A percentile compares a stretch with the other conserved stretches of the same genome.
Conservation (phyloP, 2,329 filamentous ascomycete species). For the Ascochyta rabiei region DNA sequence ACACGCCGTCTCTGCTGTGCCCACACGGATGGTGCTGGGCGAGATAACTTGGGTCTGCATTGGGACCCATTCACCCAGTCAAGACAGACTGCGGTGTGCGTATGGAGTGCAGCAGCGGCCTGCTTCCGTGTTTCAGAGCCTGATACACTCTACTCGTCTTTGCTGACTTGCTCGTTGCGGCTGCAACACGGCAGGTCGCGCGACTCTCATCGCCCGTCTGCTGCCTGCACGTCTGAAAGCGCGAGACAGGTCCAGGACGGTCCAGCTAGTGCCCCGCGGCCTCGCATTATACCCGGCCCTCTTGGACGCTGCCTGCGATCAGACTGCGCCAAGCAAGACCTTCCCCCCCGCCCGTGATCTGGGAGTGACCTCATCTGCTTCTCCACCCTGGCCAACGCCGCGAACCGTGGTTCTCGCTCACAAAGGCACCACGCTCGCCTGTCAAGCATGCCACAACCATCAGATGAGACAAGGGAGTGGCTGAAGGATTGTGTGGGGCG, state of each 20-base stretch:
- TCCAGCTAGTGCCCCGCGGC: background rate
- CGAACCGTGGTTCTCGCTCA: background rate
- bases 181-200: background rate
- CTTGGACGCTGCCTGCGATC: no score
- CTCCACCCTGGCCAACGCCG: background rate
- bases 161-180: background rate
- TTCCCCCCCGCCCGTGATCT: background rate
- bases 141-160: background rate
- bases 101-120: background rate
- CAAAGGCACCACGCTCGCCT: constrained; percentile 2
- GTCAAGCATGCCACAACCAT: constrained; percentile 1
- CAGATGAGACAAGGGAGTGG: background rate
- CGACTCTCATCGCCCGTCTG: background rate
- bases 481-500: constrained; percentile 14
- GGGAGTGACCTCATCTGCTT: background rate
- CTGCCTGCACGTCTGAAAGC: background rate
- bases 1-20: no score
- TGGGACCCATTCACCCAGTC: no score
- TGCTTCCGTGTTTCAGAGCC: background rate
- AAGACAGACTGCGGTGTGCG: no score
- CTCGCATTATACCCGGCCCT: no score
- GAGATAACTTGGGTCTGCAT: no score
- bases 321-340: background rate
- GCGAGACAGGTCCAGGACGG: background rate
- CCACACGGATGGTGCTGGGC: no score